Evolutionary conservation across 495 filamentous ascomycete genomes (phyloP).

Genomic region (Trichoderma reesei): DNA sequence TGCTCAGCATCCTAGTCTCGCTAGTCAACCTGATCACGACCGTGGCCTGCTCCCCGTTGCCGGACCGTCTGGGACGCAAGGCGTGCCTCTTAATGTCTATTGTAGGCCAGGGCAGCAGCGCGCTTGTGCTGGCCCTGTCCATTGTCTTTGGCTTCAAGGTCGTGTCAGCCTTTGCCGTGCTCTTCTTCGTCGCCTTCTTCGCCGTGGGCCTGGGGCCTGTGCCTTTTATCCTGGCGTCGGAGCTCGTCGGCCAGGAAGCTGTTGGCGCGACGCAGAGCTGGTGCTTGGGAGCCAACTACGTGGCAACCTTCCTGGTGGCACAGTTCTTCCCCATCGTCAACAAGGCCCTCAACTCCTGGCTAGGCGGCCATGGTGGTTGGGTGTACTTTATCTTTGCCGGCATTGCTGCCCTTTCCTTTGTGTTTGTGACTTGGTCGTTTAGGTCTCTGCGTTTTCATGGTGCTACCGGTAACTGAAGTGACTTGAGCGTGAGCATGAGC

Average conservation of each 20-base stretch:
- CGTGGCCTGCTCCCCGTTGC: conserved; percentile 64
- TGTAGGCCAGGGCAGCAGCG: conserved; percentile 67
- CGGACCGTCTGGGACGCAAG: conserved; percentile 81
- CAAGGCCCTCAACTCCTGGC: conserved; percentile 44
- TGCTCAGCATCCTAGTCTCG: conserved; percentile 78
- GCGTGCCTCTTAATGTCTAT: conserved; percentile 71
- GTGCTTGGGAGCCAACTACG: conserved; percentile 78
- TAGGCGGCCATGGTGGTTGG: conserved; percentile 57
- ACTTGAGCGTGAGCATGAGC: not conserved
- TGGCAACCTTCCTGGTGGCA: conserved; percentile 82
- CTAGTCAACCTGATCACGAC: conserved; percentile 80
- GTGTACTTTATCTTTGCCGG: conserved; percentile 82
- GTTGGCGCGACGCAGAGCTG: conserved; percentile 83
- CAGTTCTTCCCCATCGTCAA: conserved; percentile 90
- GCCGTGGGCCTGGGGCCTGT: conserved; percentile 88
- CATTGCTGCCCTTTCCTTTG: conserved; percentile 53
- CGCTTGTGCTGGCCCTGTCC: conserved; percentile 62
- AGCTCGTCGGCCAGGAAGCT: conserved; percentile 79
- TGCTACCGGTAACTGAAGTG: not conserved
- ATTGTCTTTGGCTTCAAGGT: conserved; percentile 59
- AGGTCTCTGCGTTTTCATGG: not conserved
- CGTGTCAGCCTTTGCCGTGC: conserved; percentile 66
- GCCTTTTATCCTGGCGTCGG: conserved; percentile 84
- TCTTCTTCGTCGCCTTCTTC: conserved; percentile 82
- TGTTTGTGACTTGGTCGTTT: conserved; percentile 47